Evolutionary conservation across 2,329 filamentous ascomycete species (phyloP).

Genomic region (Colletotrichum australisinense): DNA sequence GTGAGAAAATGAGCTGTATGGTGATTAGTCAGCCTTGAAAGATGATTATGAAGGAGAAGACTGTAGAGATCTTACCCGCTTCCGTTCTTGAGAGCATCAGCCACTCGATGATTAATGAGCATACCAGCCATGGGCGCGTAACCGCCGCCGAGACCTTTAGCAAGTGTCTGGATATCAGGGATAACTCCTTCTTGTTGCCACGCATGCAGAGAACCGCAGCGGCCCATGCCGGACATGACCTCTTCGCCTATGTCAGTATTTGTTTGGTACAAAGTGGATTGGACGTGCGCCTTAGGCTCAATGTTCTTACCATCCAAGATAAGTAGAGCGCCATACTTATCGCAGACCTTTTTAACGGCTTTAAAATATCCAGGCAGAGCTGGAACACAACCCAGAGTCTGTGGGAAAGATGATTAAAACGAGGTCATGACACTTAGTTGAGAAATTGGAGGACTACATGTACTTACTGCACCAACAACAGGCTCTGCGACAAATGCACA

Average conservation of each 20-base stretch:
- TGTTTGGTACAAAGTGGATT: neutral
- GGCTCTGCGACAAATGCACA: conserved; percentile 73
- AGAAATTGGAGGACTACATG: conserved; percentile 39
- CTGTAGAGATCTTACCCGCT: conserved; percentile 43
- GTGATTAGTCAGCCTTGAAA: neutral
- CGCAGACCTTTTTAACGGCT: conserved; percentile 76
- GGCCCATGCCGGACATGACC: conserved; percentile 32
- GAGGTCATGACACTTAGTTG: neutral
- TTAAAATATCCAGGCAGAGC: conserved; percentile 67
- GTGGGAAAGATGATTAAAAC: neutral
- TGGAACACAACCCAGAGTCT: conserved; percentile 77
- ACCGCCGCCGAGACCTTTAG: conserved; percentile 69
- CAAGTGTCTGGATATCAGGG: conserved; percentile 69
- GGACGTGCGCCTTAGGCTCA: neutral
- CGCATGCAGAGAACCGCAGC: conserved; percentile 20
- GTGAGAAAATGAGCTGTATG: conserved; percentile 52
- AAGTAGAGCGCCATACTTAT: conserved; percentile 78
- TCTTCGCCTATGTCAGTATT: conserved; percentile 43
- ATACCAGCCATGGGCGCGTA: conserved; percentile 66
- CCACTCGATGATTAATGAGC: conserved; percentile 61
- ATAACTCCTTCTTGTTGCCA: conserved; percentile 41
- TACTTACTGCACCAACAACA: conserved; percentile 74
- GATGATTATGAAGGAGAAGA: neutral
- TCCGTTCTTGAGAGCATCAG: conserved; percentile 59
- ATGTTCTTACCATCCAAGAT: conserved; percentile 67